Conservation (phyloP, 345 rosid species). For the Citrus maxima region DNA sequence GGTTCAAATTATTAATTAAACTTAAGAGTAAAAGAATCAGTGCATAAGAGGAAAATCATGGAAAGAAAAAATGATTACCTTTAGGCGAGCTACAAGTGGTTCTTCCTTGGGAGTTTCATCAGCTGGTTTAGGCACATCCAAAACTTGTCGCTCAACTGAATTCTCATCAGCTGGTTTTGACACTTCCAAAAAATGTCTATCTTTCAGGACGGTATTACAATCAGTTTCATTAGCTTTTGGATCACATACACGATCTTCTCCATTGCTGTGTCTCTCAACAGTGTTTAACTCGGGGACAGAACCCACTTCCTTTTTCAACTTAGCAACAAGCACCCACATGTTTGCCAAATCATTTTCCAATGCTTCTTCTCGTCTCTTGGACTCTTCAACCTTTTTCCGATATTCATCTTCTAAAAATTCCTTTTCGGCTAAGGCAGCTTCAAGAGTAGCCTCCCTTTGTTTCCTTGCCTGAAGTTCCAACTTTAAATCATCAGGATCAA, state of each 20-base stretch:
- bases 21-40: background rate
- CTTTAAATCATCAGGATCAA: constrained; percentile 72
- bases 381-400: constrained; percentile 79
- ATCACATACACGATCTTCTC: constrained; percentile 29
- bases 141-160: constrained; percentile 47
- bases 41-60: background rate
- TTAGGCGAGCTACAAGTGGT: constrained; percentile 86
- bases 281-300: constrained; percentile 44
- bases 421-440: constrained; percentile 81
- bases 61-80: constrained; percentile 42
- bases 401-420: constrained; percentile 82
- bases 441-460: constrained; percentile 81
- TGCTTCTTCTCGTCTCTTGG: constrained; percentile 87
- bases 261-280: constrained; percentile 39
- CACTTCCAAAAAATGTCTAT: constrained; percentile 44
- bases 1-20: background rate
- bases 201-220: constrained; percentile 39
- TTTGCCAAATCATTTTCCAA: constrained; percentile 94
- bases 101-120: constrained; percentile 72
- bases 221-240: constrained; percentile 38
- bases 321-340: constrained; percentile 99
- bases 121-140: constrained; percentile 29
- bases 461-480: constrained; percentile 91
- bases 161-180: constrained; percentile 53
- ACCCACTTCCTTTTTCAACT: constrained; percentile 80